Base-by-base conservation (phyloP, 2,329 filamentous ascomycete genomes). In the Ambrosiella cleistominuta region DNA sequence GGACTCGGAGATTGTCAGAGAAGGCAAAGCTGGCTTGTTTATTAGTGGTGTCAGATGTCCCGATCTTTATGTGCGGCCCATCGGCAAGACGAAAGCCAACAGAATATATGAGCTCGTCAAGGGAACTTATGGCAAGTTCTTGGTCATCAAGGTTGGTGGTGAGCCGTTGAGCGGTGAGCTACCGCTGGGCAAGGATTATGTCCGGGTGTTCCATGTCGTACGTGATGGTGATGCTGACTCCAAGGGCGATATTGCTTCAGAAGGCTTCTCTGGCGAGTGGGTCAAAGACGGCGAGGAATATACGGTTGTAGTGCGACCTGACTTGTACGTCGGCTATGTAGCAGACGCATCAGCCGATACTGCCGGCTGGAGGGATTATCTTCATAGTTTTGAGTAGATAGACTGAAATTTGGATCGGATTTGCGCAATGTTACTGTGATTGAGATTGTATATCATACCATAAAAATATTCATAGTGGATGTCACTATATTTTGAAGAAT, bases 311-410 rank as follows among this genome's bases (percentile, higher is more conserved):
- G 67, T 72, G 17, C 65, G 70, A 11, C 70, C 70, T 12, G 70
- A 72, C 59, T 70, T 71, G 70, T 72, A 72, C 54, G 66, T 72
- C 60, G 70, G 69, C 12, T 67, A 65, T 56, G 68, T 70, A 15
- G 66, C 67, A 13, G 59, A 44, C 59, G 45, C 35, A 2, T 12
- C 9, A n/a, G 39, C 19, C 5, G 63, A 60, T 47, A 62, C 55
- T 15, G 60, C 62, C 3, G 65, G 64, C n/a, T 67, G 65, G 62
- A 63, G 61, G 42, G 56, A 61, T 36, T 70, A 70, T 61, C 61
- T 68, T 12, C 6, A 35, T 7, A 50, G 3, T 7, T 61, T 54
- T 57, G 49, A 45, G 6, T 58, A 58, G 39, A 27, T 27, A 8
- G 19, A 7, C 11, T 54, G 12, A 36, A 7, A 15, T 6, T 8